phyloP scores from a whole-genome alignment of 108 stramenopile species.

The Cyclotella sp. region DNA sequence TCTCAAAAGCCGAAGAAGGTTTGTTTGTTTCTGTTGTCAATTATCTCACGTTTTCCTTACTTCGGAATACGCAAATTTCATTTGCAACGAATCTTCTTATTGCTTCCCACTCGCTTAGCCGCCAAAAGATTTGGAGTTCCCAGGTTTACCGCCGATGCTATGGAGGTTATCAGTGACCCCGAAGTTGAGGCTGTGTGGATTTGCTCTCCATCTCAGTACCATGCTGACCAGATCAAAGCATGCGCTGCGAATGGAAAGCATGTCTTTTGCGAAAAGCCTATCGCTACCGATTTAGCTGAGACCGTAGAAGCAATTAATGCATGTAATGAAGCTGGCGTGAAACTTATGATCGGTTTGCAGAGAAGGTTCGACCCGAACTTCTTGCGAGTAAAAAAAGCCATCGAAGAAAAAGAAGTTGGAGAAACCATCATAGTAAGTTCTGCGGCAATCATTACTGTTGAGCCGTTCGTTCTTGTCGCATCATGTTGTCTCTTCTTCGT shows the following conservation, averaged over 20 bases:
- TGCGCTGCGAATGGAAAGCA: constrained; percentile 93
- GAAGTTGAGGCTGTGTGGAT: constrained; percentile 98
- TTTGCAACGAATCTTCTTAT: not conserved
- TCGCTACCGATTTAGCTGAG: constrained; percentile 93
- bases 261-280: constrained; percentile 97
- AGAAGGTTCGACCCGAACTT: constrained; percentile 96
- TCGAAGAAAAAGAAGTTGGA: constrained; percentile 87
- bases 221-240: constrained; percentile 95
- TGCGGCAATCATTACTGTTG: not conserved
- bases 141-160: constrained; percentile 85
- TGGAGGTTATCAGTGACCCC: constrained; percentile 93
- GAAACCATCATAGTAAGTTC: constrained; percentile 82
- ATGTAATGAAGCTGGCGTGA: constrained; percentile 90
- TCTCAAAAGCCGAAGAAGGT: constrained; percentile 92
- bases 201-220: constrained; percentile 92
- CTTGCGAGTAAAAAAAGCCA: constrained; percentile 83
- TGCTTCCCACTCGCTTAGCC: constrained; percentile 35
- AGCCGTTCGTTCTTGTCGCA: not conserved
- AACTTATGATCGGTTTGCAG: constrained; percentile 95
- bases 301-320: constrained; percentile 96
- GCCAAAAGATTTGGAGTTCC: constrained; percentile 88
- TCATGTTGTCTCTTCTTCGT: not conserved
- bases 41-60: no score
- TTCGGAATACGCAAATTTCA: not conserved
- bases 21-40: constrained; percentile 5